A percentile compares a stretch with the other conserved stretches of the same genome.
phyloP scores from a whole-genome alignment of 2,329 filamentous ascomycete genomes.

The Furcasterigmium sp. region DNA sequence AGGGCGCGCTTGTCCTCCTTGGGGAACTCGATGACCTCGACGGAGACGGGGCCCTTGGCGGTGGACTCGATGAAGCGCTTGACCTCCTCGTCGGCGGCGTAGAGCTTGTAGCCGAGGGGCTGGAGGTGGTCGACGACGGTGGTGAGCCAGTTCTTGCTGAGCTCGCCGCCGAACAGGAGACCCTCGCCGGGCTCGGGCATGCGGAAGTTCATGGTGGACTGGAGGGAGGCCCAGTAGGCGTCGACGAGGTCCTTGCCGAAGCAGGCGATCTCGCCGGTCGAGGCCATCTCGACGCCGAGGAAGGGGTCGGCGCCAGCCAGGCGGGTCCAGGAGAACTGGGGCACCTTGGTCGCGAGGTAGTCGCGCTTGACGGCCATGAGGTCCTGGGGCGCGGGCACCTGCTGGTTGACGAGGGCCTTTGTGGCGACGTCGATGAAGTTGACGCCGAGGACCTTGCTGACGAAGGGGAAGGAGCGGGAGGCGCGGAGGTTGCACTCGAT shows the following conservation, averaged over 20 bases:
- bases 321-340: conserved; percentile 98
- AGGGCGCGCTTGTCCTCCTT: conserved; percentile 93
- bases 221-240: conserved; percentile 94
- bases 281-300: conserved; percentile 96
- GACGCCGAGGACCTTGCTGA: conserved; percentile 90
- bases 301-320: conserved; percentile 95
- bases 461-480: conserved; percentile 96
- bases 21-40: conserved; percentile 95
- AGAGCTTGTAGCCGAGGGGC: conserved; percentile 92
- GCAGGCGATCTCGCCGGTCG: conserved; percentile 96
- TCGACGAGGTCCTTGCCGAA: conserved; percentile 95
- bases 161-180: conserved; percentile 87
- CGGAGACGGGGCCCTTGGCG: conserved; percentile 60
- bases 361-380: conserved; percentile 86
- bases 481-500: conserved; percentile 98
- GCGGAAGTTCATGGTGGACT: conserved; percentile 99
- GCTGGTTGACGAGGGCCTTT: conserved; percentile 79
- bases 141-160: conserved; percentile 64
- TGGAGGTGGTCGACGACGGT: conserved; percentile 81
- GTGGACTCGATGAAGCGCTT: conserved; percentile 76
- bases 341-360: conserved; percentile 95
- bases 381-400: conserved; percentile 80
- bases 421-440: conserved; percentile 98
- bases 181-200: conserved; percentile 92
- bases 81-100: conserved; percentile 73